Conservation (phyloP, 495 filamentous ascomycete genomes). For the Lasiosphaeria miniovina region DNA sequence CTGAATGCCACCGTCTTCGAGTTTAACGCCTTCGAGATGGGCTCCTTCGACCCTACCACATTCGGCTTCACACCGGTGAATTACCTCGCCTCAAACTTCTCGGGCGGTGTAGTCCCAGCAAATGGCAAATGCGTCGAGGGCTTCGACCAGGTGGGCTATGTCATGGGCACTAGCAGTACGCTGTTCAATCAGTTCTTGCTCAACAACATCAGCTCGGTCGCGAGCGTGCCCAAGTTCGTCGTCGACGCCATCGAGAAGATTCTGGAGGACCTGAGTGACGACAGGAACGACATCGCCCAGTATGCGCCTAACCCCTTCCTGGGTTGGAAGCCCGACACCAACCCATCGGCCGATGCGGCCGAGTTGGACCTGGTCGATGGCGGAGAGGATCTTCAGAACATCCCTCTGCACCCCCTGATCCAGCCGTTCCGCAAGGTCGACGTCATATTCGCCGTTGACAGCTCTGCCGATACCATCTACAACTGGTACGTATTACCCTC, state of each 20-base stretch:
- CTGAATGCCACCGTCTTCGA: slow-evolving; percentile 80
- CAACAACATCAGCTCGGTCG: slow-evolving; percentile 45
- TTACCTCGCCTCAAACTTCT: slow-evolving; percentile 80
- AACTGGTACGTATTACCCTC: slow-evolving; percentile 50
- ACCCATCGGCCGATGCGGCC: slow-evolving; percentile 51
- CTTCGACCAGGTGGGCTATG: slow-evolving; percentile 80
- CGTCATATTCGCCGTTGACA: slow-evolving; percentile 89
- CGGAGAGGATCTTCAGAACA: slow-evolving; percentile 82
- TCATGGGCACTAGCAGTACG: slow-evolving; percentile 88
- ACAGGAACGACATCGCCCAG: slow-evolving; percentile 74
- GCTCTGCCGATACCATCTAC: slow-evolving; percentile 71
- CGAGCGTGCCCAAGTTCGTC: slow-evolving; percentile 49
- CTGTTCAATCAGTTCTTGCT: slow-evolving; percentile 80
- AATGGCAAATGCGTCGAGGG: slow-evolving; percentile 67
- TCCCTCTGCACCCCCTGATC: slow-evolving; percentile 82
- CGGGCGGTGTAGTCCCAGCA: slow-evolving; percentile 56
- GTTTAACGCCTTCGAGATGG: slow-evolving; percentile 87
- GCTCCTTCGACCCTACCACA: slow-evolving; percentile 76
- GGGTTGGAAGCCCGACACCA: slow-evolving; percentile 60
- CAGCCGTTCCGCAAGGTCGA: slow-evolving; percentile 77
- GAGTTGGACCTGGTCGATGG: slow-evolving; percentile 81
- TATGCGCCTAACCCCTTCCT: slow-evolving; percentile 86
- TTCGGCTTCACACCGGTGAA: slow-evolving; percentile 73
- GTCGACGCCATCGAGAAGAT: slow-evolving; percentile 53
- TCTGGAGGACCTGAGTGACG: slow-evolving; percentile 50